phyloP scores from a whole-genome alignment of 257 asterid genomes.

The Coffea canephora region DNA sequence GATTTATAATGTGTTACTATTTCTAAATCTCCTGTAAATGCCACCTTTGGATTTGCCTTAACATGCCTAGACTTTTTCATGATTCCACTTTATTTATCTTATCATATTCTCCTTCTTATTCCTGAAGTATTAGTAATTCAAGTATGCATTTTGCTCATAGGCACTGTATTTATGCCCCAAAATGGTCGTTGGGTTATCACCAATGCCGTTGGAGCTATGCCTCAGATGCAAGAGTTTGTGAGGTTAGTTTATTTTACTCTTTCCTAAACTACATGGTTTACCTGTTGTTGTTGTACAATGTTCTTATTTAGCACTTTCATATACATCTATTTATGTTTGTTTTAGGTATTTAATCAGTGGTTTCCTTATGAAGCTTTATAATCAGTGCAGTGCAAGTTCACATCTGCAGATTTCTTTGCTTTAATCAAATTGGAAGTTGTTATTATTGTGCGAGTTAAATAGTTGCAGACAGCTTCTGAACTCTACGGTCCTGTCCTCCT shows the following conservation, averaged over 20 bases:
- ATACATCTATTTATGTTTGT: not conserved
- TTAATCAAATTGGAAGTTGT: not conserved
- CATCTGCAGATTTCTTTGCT: not conserved
- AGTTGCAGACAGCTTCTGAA: not conserved
- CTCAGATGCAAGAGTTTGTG: slow-evolving; percentile 81
- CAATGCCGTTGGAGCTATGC: slow-evolving; percentile 98
- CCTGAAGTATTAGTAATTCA: not conserved
- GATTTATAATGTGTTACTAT: not conserved
- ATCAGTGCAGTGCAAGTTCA: not conserved
- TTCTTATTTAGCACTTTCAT: not conserved
- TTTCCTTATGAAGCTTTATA: not conserved
- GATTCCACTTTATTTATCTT: not conserved
- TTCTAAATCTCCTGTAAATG: not conserved
- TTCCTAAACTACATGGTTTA: not conserved
- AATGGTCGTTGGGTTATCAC: slow-evolving; percentile 97
- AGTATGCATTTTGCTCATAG: slow-evolving; percentile 34
- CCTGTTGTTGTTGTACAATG: not conserved
- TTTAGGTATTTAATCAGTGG: not conserved
- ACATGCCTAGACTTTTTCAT: not conserved
- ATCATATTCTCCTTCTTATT: not conserved
- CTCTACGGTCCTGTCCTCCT: not conserved
- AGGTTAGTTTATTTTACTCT: slow-evolving; percentile 47
- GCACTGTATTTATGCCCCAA: slow-evolving; percentile 97
- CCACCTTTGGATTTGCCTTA: not conserved
- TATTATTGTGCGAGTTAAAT: not conserved